Evolutionary conservation across 495 filamentous ascomycete species (phyloP).

Genomic region (Amniculicola lignicola): DNA sequence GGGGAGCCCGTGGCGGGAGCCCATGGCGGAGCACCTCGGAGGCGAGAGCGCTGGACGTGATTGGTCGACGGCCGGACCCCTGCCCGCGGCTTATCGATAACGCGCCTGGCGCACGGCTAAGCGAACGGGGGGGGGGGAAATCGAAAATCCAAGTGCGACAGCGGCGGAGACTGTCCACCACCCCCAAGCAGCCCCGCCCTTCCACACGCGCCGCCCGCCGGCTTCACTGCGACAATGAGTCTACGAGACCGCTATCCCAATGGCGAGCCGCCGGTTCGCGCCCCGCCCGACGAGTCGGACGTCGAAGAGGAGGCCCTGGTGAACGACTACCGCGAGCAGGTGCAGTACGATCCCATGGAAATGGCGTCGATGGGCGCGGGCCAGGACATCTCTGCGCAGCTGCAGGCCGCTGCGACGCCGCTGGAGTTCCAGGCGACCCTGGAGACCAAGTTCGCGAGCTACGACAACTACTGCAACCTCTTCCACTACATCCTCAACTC

Average conservation of each 20-base stretch:
- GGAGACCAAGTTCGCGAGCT: slow-evolving; percentile 94
- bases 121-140: too few species aligned
- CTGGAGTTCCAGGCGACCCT: slow-evolving; percentile 91
- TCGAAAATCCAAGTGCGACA: background rate
- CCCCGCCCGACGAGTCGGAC: slow-evolving; percentile 73
- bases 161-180: background rate
- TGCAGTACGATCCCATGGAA: slow-evolving; percentile 81
- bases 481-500: slow-evolving; percentile 99
- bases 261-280: slow-evolving; percentile 18
- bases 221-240: slow-evolving; percentile 18
- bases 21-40: too few species aligned
- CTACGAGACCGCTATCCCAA: slow-evolving; percentile 19
- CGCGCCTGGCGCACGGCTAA: background rate
- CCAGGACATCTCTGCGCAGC: slow-evolving; percentile 84
- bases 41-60: too few species aligned
- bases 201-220: too few species aligned
- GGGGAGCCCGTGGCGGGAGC: too few species aligned
- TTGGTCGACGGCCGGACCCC: too few species aligned
- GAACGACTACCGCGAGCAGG: slow-evolving; percentile 91
- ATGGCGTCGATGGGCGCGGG: slow-evolving; percentile 39
- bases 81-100: background rate
- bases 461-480: slow-evolving; percentile 97
- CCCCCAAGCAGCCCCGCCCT: too few species aligned
- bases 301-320: slow-evolving; percentile 91
- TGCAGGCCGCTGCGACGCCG: slow-evolving; percentile 85